phyloP scores from a whole-genome alignment of 768 basidiomycete species.

The Lactarius pseudohatsudake region DNA sequence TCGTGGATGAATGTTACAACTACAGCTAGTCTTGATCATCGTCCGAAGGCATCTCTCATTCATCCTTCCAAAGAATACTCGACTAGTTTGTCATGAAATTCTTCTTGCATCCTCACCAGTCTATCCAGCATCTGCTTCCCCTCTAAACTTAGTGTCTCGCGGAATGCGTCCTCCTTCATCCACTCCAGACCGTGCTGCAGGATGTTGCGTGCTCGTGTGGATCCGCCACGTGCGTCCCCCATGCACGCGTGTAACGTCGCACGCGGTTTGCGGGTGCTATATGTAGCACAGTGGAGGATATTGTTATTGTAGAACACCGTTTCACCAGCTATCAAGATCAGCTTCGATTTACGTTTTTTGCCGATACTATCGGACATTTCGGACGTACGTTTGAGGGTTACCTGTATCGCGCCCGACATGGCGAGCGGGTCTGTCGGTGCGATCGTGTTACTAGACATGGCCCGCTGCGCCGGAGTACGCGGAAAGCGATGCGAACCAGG shows the following conservation, averaged over 20 bases:
- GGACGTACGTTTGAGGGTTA: slow-evolving; percentile 53
- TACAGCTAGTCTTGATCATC: neutral
- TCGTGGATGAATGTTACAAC: slow-evolving; percentile 7
- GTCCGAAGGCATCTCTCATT: neutral
- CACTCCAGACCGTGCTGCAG: slow-evolving; percentile 72
- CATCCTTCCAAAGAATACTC: slow-evolving; percentile 51
- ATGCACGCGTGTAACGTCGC: slow-evolving; percentile 72
- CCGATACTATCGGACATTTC: neutral
- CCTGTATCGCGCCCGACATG: slow-evolving; percentile 67
- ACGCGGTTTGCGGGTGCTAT: slow-evolving; percentile 48
- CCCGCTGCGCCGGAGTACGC: slow-evolving; percentile 57
- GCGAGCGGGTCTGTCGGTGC: slow-evolving; percentile 57
- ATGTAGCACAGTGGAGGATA: slow-evolving; percentile 72
- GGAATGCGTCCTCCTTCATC: slow-evolving; percentile 60
- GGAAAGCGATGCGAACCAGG: slow-evolving; percentile 63
- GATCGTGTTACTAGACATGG: slow-evolving; percentile 48
- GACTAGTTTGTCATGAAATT: slow-evolving; percentile 39
- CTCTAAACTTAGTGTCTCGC: slow-evolving; percentile 43
- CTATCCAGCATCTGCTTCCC: slow-evolving; percentile 59
- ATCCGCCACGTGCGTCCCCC: slow-evolving; percentile 62
- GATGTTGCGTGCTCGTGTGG: slow-evolving; percentile 64
- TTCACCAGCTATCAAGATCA: slow-evolving; percentile 53
- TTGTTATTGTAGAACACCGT: slow-evolving; percentile 82
- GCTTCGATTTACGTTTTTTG: neutral
- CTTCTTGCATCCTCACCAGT: slow-evolving; percentile 54